Conservation (phyloP, 352 stramenopile genomes). For the Poterioochromonas sp. region DNA sequence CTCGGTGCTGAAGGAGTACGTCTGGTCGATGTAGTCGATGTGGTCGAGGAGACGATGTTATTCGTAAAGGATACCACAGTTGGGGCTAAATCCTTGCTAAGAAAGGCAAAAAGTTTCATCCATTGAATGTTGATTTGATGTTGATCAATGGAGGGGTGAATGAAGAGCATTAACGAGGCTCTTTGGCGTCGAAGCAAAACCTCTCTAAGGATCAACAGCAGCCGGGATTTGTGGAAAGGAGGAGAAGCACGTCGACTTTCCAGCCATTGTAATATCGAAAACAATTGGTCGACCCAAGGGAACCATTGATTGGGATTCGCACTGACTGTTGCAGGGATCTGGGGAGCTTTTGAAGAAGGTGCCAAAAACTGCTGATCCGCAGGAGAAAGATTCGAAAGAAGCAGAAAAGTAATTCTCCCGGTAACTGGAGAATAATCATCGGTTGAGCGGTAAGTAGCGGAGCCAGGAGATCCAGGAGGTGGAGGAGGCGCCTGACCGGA, state of each 20-base stretch:
- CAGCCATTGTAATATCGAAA: neutral
- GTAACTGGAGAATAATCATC: neutral
- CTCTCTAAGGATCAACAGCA: constrained; percentile 12
- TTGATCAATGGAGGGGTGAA: neutral
- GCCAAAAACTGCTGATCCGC: neutral
- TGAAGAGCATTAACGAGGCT: neutral
- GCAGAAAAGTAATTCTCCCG: neutral
- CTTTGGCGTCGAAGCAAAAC: neutral
- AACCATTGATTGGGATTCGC: neutral
- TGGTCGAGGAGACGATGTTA: too few species aligned
- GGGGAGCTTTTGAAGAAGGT: neutral
- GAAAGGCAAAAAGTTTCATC: too few species aligned
- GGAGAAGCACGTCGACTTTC: neutral
- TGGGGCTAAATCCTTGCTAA: too few species aligned
- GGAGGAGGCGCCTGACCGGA: neutral
- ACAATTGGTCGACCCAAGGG: neutral
- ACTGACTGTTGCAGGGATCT: neutral
- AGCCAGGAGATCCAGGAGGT: too few species aligned
- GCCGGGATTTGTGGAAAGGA: constrained; percentile 1
- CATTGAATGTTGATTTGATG: neutral
- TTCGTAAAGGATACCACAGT: too few species aligned
- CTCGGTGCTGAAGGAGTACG: too few species aligned
- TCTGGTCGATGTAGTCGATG: too few species aligned
- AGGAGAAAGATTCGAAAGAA: neutral
- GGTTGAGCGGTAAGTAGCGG: neutral